Evolutionary conservation across 257 asterid species (phyloP), one percentile per base, ranked within the genome.

Genomic region (Solanum sitiens): DNA sequence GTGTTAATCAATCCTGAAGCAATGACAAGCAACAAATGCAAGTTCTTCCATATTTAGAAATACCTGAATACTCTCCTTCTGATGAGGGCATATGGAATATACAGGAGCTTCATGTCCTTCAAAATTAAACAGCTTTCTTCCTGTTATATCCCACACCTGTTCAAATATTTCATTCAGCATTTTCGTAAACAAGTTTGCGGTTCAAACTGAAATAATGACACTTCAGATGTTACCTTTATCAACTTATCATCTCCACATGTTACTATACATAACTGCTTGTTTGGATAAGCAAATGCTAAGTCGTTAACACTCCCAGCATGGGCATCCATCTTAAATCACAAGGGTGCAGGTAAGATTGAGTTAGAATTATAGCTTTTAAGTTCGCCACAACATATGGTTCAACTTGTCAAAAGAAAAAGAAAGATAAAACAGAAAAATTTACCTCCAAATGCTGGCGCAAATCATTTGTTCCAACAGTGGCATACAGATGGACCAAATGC

Each of bases 31-130:
- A 80, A 39, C 83, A 20, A 14, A 87, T 65, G 61, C 76, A 87
- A 23, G 37, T 77, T 87, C 75, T 70, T 25, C 85, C 59, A 53
- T 73, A 40, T 33, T 68, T 86, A 18, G 44, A 39, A 56, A 67
- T 92, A 97, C 99, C 99, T 96, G 99, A 90, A 97, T 96, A 87
- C 91, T 94, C 91, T 96, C 99, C 88, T 97, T 97, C 92, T 97
- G 98, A 91, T 97, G 99, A 87, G 99, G 98, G 88, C 99, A 97
- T 77, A 97, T 90, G 87, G 99, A 97, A 91, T 93, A 97, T 85
- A 97, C 99, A 65, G 99, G 98, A 86, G 99, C 96, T 88, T 95
- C 99, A 88, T 97, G 99, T 35, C 99, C 99, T 91, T 97, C 99
- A 90, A 97, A 97, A 93, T 91, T 94, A 90, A 94, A 97, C 61